These are phyloP conservation scores for Umbellularia californica DNA, from an alignment of 164 flowering plant species.

Conservation along the genomic window DNA sequence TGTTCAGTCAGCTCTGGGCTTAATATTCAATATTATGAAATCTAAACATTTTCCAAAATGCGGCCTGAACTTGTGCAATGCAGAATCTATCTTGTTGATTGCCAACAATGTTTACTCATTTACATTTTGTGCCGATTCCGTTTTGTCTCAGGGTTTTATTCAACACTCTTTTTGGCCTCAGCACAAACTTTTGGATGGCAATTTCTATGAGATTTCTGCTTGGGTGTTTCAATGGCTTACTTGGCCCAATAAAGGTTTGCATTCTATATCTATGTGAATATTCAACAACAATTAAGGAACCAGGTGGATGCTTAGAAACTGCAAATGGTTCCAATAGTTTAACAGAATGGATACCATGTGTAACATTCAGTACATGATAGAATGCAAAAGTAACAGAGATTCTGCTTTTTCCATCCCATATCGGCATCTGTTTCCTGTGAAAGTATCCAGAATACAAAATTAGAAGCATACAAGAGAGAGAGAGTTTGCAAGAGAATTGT, in stretches of 20 bases:
- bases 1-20: too few species aligned
- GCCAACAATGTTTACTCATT: background rate
- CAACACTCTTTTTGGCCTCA: constrained; percentile 79
- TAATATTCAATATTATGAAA: too few species aligned
- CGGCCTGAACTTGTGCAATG: too few species aligned
- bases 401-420: background rate
- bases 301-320: background rate
- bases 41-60: too few species aligned
- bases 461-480: too few species aligned
- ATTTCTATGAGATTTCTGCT: constrained; percentile 61
- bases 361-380: background rate
- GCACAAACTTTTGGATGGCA: constrained; percentile 79
- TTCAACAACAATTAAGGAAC: background rate
- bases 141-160: constrained; percentile 47
- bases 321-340: background rate
- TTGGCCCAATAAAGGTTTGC: constrained; percentile 71
- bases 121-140: background rate
- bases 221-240: constrained; percentile 62
- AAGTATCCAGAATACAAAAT: too few species aligned
- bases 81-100: too few species aligned
- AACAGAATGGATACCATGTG: background rate
- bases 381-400: background rate
- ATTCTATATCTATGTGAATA: too few species aligned
- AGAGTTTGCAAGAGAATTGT: too few species aligned
- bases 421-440: background rate